Conservation (phyloP, 192 early-diverging fungal genomes). For the Gonapodya sp. region DNA sequence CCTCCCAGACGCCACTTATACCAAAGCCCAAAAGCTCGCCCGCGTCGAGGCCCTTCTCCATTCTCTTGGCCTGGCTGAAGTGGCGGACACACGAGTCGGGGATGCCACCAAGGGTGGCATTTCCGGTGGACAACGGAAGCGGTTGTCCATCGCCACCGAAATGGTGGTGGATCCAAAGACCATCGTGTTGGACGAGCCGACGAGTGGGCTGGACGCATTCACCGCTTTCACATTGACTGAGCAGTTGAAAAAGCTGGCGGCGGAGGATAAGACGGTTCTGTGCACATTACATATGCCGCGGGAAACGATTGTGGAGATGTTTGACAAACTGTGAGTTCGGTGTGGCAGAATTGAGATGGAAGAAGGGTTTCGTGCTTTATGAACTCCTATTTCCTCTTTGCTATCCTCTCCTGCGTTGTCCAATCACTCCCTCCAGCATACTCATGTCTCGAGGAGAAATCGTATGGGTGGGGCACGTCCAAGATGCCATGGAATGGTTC, state of each 20-base stretch:
- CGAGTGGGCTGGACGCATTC: slow-evolving; percentile 7
- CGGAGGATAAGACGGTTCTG: background rate
- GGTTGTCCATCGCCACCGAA: slow-evolving; percentile 2
- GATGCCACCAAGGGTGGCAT: background rate
- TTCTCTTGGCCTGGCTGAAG: background rate
- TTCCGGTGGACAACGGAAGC: slow-evolving; percentile 6
- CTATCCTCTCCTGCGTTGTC: background rate
- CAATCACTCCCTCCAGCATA: background rate
- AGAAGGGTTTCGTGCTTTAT: too few relatives aligned
- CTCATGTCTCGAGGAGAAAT: background rate
- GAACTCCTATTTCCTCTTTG: background rate
- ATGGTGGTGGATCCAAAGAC: background rate
- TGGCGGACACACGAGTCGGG: background rate
- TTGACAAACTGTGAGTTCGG: slow-evolving; percentile 3
- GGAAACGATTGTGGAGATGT: slow-evolving; percentile 8
- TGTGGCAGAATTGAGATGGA: too few relatives aligned
- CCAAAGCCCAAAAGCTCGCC: background rate
- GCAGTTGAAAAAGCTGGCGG: background rate
- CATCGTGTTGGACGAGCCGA: slow-evolving; percentile 5
- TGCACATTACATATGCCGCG: background rate
- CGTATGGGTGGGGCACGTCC: background rate
- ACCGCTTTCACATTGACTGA: background rate
- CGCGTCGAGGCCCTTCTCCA: background rate
- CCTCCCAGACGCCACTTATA: background rate
- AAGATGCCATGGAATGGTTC: background rate